These are phyloP conservation scores for Pleurotus citrinopileatus DNA, from an alignment of 768 basidiomycete species.

Conservation along the genomic window DNA sequence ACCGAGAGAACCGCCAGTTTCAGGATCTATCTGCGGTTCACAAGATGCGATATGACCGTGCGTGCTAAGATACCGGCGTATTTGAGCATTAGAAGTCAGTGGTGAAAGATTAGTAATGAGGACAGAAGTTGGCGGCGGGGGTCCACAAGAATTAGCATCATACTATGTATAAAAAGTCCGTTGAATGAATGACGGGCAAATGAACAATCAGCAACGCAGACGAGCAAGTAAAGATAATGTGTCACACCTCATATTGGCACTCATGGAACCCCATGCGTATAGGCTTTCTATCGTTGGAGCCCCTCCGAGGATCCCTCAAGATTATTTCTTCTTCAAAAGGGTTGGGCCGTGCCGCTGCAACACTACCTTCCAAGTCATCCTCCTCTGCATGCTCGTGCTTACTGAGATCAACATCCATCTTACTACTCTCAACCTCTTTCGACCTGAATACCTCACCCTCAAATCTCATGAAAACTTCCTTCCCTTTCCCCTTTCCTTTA, in stretches of 20 bases:
- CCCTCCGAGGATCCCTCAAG: constrained; percentile 55
- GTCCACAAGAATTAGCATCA: constrained; percentile 67
- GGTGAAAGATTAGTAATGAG: constrained; percentile 71
- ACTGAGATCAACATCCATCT: constrained; percentile 2
- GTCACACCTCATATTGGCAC: constrained; percentile 53
- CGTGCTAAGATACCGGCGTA: constrained; percentile 61
- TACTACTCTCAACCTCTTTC: constrained; percentile 14
- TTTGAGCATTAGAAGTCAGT: constrained; percentile 61
- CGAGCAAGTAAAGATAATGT: constrained; percentile 15
- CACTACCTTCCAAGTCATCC: not conserved
- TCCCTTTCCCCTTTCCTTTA: constrained; percentile 60
- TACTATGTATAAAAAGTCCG: constrained; percentile 41
- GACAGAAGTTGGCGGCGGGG: constrained; percentile 73
- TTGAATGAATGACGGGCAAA: constrained; percentile 4
- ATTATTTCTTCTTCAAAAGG: constrained; percentile 33
- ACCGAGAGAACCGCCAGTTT: constrained; percentile 81
- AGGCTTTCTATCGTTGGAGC: constrained; percentile 26
- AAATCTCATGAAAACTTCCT: constrained; percentile 28
- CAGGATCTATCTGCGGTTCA: constrained; percentile 75
- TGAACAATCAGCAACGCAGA: constrained; percentile 8
- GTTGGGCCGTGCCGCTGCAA: constrained; percentile 12
- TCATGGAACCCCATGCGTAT: constrained; percentile 36
- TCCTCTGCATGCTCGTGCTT: constrained; percentile 5
- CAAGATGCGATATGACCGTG: constrained; percentile 65
- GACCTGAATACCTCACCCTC: constrained; percentile 51